Evolutionary conservation across 441 rosid species (phyloP).

Genomic region (Corymbia calophylla): DNA sequence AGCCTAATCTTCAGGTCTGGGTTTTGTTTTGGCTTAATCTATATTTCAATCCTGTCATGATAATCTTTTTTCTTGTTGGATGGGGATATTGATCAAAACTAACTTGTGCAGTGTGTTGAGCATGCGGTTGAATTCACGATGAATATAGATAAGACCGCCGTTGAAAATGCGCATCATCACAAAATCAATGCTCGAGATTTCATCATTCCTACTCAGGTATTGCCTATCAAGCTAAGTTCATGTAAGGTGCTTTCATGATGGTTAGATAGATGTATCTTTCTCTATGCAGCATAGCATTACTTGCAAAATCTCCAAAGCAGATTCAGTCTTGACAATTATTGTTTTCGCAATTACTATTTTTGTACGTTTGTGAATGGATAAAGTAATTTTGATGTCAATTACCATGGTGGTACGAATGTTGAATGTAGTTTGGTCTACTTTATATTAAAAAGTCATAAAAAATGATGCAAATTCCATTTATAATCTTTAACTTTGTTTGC

Average conservation of each 20-base stretch:
- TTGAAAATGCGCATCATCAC: conserved; percentile 22
- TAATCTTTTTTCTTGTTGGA: background rate
- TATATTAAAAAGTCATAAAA: background rate
- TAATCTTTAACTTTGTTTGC: background rate
- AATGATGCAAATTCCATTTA: background rate
- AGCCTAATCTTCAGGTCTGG: conserved; percentile 96
- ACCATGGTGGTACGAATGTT: background rate
- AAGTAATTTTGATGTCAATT: background rate
- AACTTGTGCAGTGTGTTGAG: conserved; percentile 82
- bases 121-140: conserved; percentile 68
- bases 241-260: background rate
- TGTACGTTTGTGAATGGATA: background rate
- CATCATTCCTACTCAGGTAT: conserved; percentile 91
- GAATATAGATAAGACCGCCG: conserved; percentile 34
- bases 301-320: background rate
- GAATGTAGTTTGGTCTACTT: background rate
- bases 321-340: background rate
- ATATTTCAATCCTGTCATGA: background rate
- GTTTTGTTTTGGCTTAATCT: background rate
- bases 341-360: background rate
- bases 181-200: conserved; percentile 86
- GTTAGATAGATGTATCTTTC: background rate
- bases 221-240: background rate
- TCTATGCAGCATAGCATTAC: background rate
- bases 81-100: conserved; percentile 5